Conservation (phyloP, 1,284 basidiomycete genomes). For the Golubevia sp. region DNA sequence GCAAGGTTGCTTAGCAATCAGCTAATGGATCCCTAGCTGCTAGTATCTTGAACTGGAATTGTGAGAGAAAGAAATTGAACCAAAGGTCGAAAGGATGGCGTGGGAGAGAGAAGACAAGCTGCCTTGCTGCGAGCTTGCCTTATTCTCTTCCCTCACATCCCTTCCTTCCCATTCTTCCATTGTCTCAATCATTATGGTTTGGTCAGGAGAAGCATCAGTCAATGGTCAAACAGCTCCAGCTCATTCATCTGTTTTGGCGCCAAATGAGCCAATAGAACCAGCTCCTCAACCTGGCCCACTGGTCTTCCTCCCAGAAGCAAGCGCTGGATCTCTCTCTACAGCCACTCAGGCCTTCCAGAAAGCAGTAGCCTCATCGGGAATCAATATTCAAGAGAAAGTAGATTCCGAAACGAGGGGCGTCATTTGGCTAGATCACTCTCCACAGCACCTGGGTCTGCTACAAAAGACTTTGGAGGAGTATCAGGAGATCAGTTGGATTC, state of each 20-base stretch:
- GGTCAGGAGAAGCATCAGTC: too few relatives aligned
- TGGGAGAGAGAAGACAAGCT: too few relatives aligned
- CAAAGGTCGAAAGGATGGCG: too few relatives aligned
- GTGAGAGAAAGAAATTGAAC: too few relatives aligned
- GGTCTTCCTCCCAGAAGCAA: not conserved
- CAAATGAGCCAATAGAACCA: not conserved
- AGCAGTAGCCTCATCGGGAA: not conserved
- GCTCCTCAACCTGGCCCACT: not conserved
- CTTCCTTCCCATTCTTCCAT: too few relatives aligned
- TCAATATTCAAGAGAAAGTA: not conserved
- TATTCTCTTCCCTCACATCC: too few relatives aligned
- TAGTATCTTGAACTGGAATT: too few relatives aligned
- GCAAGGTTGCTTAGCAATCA: too few relatives aligned
- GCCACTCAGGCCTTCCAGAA: not conserved
- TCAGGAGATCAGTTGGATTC: slow-evolving; percentile 19
- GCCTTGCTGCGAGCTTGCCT: too few relatives aligned
- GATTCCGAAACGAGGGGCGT: slow-evolving; percentile 8
- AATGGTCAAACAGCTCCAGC: not conserved
- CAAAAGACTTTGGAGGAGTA: slow-evolving; percentile 5
- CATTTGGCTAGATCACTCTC: slow-evolving; percentile 15
- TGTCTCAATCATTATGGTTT: not conserved
- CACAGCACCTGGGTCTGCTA: not conserved
- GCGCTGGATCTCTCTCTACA: not conserved
- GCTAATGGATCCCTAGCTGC: too few relatives aligned
- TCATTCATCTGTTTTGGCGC: not conserved